phyloP scores from a whole-genome alignment of 1,284 basidiomycete species.

The Pseudozyma thailandica region DNA sequence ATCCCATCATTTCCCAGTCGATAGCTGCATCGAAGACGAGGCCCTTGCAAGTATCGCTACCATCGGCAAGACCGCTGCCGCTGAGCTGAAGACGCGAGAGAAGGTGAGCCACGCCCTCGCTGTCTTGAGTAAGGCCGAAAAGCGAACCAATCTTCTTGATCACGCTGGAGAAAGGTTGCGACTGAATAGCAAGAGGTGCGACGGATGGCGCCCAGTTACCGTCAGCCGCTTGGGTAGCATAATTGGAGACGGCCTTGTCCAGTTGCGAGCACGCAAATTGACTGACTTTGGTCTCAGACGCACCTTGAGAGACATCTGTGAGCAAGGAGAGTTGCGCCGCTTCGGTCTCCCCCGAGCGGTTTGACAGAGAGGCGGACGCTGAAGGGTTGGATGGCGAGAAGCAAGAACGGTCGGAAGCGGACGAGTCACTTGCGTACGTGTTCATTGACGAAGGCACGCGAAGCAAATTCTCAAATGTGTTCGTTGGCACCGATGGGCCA shows the following conservation, averaged over 20 bases:
- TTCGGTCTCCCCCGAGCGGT: background rate
- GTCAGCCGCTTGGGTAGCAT: background rate
- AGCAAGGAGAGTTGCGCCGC: background rate
- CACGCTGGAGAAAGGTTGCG: constrained; percentile 20
- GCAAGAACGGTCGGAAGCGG: background rate
- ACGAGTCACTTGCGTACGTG: background rate
- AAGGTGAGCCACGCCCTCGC: constrained; percentile 5
- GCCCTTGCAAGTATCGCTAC: constrained; percentile 16
- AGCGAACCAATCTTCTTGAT: constrained; percentile 14
- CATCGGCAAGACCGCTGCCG: background rate
- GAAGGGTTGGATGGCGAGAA: constrained; percentile 1
- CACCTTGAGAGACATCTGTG: background rate
- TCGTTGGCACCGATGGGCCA: background rate
- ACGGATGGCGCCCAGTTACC: too few relatives aligned
- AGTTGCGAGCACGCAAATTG: constrained; percentile 5
- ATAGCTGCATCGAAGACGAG: constrained; percentile 35
- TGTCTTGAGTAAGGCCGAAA: constrained; percentile 9
- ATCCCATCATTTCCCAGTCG: constrained; percentile 24
- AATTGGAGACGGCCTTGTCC: constrained; percentile 11
- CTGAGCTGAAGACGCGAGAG: constrained; percentile 31
- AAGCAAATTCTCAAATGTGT: constrained; percentile 25
- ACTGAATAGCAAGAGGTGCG: constrained; percentile 13
- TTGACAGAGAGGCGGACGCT: background rate
- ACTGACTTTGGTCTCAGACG: background rate
- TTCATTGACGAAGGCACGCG: constrained; percentile 2